Evolutionary conservation across 306 rosid species (phyloP), one percentile per base, ranked within the genome.

Genomic region (Vigna nakashimae): DNA sequence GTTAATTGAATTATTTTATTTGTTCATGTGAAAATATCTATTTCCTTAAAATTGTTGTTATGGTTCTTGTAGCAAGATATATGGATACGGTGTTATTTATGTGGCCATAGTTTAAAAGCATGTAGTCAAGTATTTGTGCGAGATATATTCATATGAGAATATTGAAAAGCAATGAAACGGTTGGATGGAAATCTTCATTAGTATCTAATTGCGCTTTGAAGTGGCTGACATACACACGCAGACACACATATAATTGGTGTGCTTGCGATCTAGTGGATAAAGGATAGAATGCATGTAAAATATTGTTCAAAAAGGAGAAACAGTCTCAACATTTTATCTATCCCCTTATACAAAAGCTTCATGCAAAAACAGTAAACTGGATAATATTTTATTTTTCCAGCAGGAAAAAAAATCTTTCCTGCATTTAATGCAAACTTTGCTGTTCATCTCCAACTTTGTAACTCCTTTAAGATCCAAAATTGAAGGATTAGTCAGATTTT

Each of bases 1-100:
- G 48, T 57, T 72, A 9, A n/a, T 38, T 82, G 40, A 77, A 56
- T 65, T 77, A 18, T 32, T 82, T 59, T 79, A 18, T 64, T 64
- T 65, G 71, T 71, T 76, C 75, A 69, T 28, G 4, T 59, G 42
- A 71, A 11, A 51, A 17, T 46, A 20, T 60, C 0, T 66, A 18
- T 40, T 71, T 63, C 26, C 26, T 77, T 50, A 48, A 16, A 78
- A 46, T 64, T 32, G 18, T 13, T 26, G 34, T 36, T 50, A 24
- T 16, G 20, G 50, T 57, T 69, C 24, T 59, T 70, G 45, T 49
- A 70, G 30, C 10, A 11, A 58, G 43, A 58, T 16, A 18, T 69
- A 57, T 57, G 63, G 63, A 17, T 56, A 40, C 20, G 3, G 50
- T 58, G 40, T 78, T 66, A 22, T 59, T 11, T 17, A 20, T 70